Percentiles rank a stretch among this genome's conserved stretches.
Conservation (phyloP, 495 filamentous ascomycete species). For the Xylaria telfairii region DNA sequence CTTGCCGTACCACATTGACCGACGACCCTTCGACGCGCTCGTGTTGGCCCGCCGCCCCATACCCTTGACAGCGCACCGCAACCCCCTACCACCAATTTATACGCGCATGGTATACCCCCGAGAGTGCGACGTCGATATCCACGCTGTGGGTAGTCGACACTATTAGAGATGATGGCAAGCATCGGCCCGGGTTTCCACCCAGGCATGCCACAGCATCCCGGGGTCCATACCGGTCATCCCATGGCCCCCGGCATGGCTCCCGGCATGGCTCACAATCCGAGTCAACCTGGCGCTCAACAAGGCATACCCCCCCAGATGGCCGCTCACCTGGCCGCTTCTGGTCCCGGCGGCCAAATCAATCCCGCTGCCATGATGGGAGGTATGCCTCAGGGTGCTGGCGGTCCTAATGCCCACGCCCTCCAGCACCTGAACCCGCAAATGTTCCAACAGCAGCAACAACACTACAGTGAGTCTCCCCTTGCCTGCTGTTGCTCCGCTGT, state of each 20-base stretch:
- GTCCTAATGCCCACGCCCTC: constrained; percentile 77
- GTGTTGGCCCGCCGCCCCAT: not conserved
- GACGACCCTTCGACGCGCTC: constrained; percentile 10
- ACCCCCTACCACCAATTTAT: not conserved
- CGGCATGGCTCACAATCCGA: constrained; percentile 63
- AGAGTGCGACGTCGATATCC: constrained; percentile 52
- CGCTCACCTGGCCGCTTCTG: constrained; percentile 85
- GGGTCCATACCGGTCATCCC: constrained; percentile 77
- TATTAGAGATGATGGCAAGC: constrained; percentile 67
- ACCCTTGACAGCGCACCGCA: not conserved
- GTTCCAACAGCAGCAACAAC: constrained; percentile 62
- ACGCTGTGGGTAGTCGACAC: constrained; percentile 57
- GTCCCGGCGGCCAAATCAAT: constrained; percentile 77
- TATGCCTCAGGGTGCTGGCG: constrained; percentile 75
- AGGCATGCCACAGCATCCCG: constrained; percentile 75
- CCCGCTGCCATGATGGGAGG: constrained; percentile 77
- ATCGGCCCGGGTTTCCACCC: constrained; percentile 73
- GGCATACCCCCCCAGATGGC: constrained; percentile 72
- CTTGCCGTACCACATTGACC: not conserved
- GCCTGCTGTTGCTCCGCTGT: not conserved
- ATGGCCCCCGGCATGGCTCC: constrained; percentile 70
- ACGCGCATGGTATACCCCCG: constrained; percentile 54
- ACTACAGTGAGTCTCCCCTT: constrained; percentile 26
- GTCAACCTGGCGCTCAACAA: constrained; percentile 70
- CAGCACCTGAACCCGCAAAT: constrained; percentile 78